A percentile compares a stretch with the other conserved stretches of the same genome.
phyloP scores from a whole-genome alignment of 169 alveolate genomes.

The Plasmodium inui region DNA sequence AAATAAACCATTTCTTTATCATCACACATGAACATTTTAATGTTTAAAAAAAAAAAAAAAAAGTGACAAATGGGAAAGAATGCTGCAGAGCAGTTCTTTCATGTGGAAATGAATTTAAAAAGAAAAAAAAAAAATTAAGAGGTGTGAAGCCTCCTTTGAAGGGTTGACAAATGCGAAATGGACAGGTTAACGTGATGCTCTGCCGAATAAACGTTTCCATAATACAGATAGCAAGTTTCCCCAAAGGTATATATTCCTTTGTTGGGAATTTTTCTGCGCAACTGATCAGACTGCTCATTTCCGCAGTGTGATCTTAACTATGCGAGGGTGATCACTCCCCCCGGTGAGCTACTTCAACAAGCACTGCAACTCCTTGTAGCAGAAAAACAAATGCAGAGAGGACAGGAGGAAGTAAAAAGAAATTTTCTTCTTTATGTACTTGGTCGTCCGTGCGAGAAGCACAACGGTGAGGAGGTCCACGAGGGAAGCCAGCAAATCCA shows the following conservation, averaged over 20 bases:
- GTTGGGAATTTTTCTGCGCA: neutral
- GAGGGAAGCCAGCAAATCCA: constrained; percentile 24
- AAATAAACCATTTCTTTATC: neutral
- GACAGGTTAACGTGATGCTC: neutral
- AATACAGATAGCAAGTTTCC: too few species aligned
- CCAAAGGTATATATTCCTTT: neutral
- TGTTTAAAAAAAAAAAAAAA: neutral
- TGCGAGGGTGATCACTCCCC: neutral
- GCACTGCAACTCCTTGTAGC: constrained; percentile 55
- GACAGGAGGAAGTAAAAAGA: constrained; percentile 42
- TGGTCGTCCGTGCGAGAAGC: constrained; percentile 10
- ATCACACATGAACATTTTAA: neutral
- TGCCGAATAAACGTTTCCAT: neutral
- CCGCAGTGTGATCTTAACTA: neutral
- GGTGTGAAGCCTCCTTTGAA: neutral
- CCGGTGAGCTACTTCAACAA: constrained; percentile 5
- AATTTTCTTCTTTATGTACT: constrained; percentile 41
- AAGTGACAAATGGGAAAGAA: neutral
- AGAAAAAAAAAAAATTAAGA: neutral
- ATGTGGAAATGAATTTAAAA: neutral
- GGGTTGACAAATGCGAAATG: neutral
- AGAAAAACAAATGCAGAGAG: constrained; percentile 46
- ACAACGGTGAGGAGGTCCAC: constrained; percentile 46
- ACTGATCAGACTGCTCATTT: neutral
- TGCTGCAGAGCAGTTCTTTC: neutral